A percentile compares a stretch with the other conserved stretches of the same genome.
Evolutionary conservation across 306 rosid species (phyloP).

Genomic region (Lathyrus aphaca): DNA sequence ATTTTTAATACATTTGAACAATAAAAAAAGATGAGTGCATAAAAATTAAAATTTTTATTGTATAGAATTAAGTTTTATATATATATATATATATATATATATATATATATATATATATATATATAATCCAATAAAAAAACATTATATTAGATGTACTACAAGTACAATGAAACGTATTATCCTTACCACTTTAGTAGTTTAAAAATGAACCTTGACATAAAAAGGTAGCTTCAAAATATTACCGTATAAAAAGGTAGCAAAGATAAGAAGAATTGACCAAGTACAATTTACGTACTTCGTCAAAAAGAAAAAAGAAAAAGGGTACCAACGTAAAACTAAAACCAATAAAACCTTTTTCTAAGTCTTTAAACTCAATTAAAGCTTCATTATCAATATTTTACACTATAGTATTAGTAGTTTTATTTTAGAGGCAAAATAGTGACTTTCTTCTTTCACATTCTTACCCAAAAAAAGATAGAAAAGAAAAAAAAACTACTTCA

Average conservation of each 20-base stretch:
- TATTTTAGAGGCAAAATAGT: background rate
- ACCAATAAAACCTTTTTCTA: conserved; percentile 31
- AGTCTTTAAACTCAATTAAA: conserved; percentile 48
- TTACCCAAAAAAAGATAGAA: background rate
- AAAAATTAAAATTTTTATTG: no score
- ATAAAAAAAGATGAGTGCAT: no score
- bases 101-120: no score
- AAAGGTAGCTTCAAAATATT: no score
- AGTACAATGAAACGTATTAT: no score
- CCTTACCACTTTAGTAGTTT: no score
- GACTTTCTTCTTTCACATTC: conserved; percentile 32
- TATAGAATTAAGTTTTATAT: no score
- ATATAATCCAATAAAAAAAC: no score
- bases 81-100: no score
- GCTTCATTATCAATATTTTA: conserved; percentile 35
- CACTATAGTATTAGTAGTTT: background rate
- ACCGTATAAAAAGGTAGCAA: background rate
- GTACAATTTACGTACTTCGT: background rate
- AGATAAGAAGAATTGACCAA: conserved; percentile 31
- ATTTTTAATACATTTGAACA: no score
- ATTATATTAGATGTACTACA: no score
- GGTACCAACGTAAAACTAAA: conserved; percentile 46
- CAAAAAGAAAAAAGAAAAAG: conserved; percentile 32
- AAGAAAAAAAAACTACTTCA: background rate
- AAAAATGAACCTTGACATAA: no score